Conservation (phyloP, 805 yeast genomes). For the Kuraishia floccosa region DNA sequence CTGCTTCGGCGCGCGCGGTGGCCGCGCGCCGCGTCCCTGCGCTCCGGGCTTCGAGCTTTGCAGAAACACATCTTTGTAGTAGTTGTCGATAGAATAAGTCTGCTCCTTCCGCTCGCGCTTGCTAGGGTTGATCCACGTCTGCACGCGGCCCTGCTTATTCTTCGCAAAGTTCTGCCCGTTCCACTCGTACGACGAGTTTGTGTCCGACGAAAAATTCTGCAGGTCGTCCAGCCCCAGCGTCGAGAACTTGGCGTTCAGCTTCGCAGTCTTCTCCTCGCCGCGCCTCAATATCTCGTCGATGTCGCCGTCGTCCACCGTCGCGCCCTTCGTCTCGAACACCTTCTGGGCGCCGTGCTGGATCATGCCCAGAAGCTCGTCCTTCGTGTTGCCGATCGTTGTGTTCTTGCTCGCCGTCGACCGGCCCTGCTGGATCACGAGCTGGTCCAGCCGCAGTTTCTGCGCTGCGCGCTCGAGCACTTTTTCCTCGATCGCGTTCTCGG, state of each 20-base stretch:
- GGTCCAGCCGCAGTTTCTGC: slow-evolving; percentile 68
- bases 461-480: slow-evolving; percentile 75
- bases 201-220: slow-evolving; percentile 79
- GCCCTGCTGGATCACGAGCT: slow-evolving; percentile 75
- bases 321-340: slow-evolving; percentile 47
- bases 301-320: slow-evolving; percentile 41
- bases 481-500: slow-evolving; percentile 78
- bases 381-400: slow-evolving; percentile 39
- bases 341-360: slow-evolving; percentile 94
- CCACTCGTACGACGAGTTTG: slow-evolving; percentile 92
- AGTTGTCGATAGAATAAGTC: slow-evolving; percentile 74
- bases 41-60: slow-evolving; percentile 26
- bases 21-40: slow-evolving; percentile 12
- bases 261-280: slow-evolving; percentile 76
- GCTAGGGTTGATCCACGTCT: slow-evolving; percentile 64
- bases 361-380: slow-evolving; percentile 88
- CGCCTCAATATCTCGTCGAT: slow-evolving; percentile 72
- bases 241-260: slow-evolving; percentile 71
- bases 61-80: slow-evolving; percentile 34
- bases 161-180: slow-evolving; percentile 81
- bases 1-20: slow-evolving; percentile 51
- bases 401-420: slow-evolving; percentile 29
- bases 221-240: slow-evolving; percentile 86
- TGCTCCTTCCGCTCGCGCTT: slow-evolving; percentile 72
- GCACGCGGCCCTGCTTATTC: slow-evolving; percentile 26